A percentile compares a stretch with the other conserved stretches of the same genome.
phyloP scores from a whole-genome alignment of 129 eudicot species.

The Mikania micrantha region DNA sequence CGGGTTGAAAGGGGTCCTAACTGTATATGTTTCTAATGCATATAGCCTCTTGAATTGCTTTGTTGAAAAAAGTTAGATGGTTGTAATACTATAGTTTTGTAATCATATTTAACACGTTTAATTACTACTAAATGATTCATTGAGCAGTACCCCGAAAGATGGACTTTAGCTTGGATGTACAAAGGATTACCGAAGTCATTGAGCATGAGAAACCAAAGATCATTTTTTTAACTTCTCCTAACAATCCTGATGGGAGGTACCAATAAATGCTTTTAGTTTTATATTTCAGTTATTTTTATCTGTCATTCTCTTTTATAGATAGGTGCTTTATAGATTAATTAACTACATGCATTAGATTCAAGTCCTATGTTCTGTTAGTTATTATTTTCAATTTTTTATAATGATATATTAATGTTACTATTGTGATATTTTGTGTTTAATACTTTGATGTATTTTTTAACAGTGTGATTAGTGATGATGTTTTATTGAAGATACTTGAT shows the following conservation, averaged over 20 bases:
- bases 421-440: constrained; percentile 6
- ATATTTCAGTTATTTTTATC: background rate
- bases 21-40: background rate
- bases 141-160: constrained; percentile 70
- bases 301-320: background rate
- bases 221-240: constrained; percentile 93
- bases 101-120: background rate
- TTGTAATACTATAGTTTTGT: background rate
- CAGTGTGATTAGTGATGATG: constrained; percentile 90
- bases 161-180: constrained; percentile 75
- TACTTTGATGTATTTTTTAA: constrained; percentile 6
- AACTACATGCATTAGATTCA: background rate
- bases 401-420: background rate
- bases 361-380: background rate
- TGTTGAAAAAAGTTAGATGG: background rate
- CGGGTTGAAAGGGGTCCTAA: background rate
- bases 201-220: constrained; percentile 86
- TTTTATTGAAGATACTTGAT: constrained; percentile 64
- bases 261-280: background rate
- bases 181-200: constrained; percentile 44
- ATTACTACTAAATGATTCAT: constrained; percentile 11
- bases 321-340: background rate
- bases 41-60: background rate
- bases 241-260: constrained; percentile 99
- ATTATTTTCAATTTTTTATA: background rate